phyloP scores from a whole-genome alignment of 768 basidiomycete genomes.

The Boletus edulis region DNA sequence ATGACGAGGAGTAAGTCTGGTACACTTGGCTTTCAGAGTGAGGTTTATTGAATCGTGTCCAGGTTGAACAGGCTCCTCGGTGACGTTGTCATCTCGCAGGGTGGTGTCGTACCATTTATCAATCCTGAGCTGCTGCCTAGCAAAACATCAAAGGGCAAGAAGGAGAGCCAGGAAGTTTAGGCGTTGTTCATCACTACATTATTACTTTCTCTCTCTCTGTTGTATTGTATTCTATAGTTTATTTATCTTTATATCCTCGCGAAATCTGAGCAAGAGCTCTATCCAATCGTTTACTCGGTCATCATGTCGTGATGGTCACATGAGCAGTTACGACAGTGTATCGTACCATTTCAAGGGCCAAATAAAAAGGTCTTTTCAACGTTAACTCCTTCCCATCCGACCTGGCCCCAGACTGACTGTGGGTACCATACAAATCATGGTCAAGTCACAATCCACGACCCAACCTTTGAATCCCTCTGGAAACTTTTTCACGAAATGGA shows the following conservation, averaged over 20 bases:
- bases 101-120: constrained; percentile 56
- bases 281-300: too few species aligned
- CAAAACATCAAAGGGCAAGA: constrained; percentile 54
- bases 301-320: too few species aligned
- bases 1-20: constrained; percentile 48
- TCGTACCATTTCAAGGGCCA: not conserved
- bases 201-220: constrained; percentile 18
- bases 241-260: constrained; percentile 14
- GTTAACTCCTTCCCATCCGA: not conserved
- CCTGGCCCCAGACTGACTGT: too few species aligned
- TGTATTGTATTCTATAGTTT: constrained; percentile 33
- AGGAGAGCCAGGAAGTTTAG: constrained; percentile 47
- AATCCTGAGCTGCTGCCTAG: constrained; percentile 50
- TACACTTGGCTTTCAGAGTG: not conserved
- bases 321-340: too few species aligned
- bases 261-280: too few species aligned
- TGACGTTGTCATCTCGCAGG: constrained; percentile 59
- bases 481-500: constrained; percentile 32
- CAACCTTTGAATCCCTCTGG: not conserved
- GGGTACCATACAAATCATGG: too few species aligned
- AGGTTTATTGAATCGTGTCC: not conserved
- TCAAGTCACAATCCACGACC: constrained; percentile 6
- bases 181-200: constrained; percentile 7
- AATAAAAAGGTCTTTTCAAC: not conserved
- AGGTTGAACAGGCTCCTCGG: constrained; percentile 41